Evolutionary conservation across 805 yeast species (phyloP).

Genomic region (Candida ponderosae): DNA sequence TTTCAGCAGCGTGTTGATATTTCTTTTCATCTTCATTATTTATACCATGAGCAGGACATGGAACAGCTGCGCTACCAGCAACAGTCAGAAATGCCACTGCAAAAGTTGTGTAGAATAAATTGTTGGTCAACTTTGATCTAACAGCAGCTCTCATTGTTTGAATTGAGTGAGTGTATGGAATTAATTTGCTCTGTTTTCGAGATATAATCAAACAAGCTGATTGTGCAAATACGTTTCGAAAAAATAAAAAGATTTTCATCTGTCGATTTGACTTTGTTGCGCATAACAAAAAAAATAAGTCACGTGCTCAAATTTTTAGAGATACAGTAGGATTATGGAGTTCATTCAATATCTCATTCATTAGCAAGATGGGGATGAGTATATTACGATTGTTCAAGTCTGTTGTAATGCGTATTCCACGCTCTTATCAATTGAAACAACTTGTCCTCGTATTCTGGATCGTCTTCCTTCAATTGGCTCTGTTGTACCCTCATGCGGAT

Average conservation of each 20-base stretch:
- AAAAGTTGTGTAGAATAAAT: constrained; percentile 50
- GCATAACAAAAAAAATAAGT: too few relatives aligned
- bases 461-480: constrained; percentile 18
- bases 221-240: too few relatives aligned
- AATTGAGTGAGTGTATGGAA: not conserved
- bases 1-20: constrained; percentile 8
- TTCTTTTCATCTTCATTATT: constrained; percentile 30
- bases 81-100: constrained; percentile 48
- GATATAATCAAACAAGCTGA: too few relatives aligned
- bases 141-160: constrained; percentile 40
- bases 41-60: constrained; percentile 35
- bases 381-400: not conserved
- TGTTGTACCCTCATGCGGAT: constrained; percentile 21
- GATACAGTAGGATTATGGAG: too few relatives aligned
- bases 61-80: constrained; percentile 32
- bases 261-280: too few relatives aligned
- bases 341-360: too few relatives aligned
- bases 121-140: constrained; percentile 43
- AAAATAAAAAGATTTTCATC: too few relatives aligned
- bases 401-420: constrained; percentile 26
- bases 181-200: not conserved
- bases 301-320: too few relatives aligned
- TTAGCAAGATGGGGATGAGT: too few relatives aligned
- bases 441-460: constrained; percentile 7
- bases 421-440: constrained; percentile 18